Base-by-base conservation (phyloP, 768 basidiomycete genomes). In the Auriscalpium vulgare region DNA sequence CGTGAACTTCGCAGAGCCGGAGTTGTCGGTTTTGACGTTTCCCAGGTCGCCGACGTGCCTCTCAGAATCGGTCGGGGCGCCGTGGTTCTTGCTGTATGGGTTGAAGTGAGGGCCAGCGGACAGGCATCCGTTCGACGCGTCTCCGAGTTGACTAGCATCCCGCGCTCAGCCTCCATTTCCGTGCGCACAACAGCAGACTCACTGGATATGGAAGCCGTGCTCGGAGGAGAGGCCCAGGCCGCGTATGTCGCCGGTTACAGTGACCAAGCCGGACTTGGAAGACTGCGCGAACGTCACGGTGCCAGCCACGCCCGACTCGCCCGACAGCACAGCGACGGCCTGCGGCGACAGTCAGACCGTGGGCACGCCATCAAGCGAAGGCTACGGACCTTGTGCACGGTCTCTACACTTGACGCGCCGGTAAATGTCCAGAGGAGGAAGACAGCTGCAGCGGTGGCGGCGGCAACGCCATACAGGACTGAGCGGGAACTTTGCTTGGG, bases 191-290 rank as follows among this genome's bases (percentile, higher is more conserved):
- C 8, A 52, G 7, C 16, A 4, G 10, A 73, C 84, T 56, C 61
- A 88, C 88, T 93, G 90, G 55, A 93, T 72, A 70, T 92, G 91
- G 73, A 91, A 88, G 6, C 91, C 91, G 37, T 84, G 79, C 56
- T 74, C 66, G 5, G 83, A 74, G 50, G 75, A 75, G 5, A 82
- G 73, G 59, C 81, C 77, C 47, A 92, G 76, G 58, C 78, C 79
- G 55, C 71, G 74, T 59, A 93, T 72, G 52, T 79, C 74, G 29
- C 88, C 88, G 10, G 78, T 78, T 43, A 92, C 70, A 13, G 71
- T 79, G 50, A 88, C 85, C 23, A 82, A 77, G 2, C 75, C 78
- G 54, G 65, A 66, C 58, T 68, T 67, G 16, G 72, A 66, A 2
- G 72, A 53, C 67, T 91, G 89, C 34, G 75, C 73, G 68, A 92